phyloP scores from a whole-genome alignment of 495 filamentous ascomycete genomes.

The Penicillium maclennaniae region DNA sequence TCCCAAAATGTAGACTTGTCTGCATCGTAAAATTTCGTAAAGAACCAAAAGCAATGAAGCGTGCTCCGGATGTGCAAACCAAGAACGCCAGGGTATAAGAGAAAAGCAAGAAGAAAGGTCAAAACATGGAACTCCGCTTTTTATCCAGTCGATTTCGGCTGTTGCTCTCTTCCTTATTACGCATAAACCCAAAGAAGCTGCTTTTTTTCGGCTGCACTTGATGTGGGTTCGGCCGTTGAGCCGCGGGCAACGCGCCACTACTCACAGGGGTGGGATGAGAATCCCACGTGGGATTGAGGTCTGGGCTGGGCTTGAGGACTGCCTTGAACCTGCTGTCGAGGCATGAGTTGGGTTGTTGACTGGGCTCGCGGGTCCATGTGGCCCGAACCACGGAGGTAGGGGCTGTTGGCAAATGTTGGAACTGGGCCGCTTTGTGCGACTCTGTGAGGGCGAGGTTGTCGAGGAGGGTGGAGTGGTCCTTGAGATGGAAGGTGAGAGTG shows the following conservation, averaged over 20 bases:
- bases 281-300: conserved; percentile 19
- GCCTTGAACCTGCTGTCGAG: conserved; percentile 10
- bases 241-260: conserved; percentile 16
- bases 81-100: conserved; percentile 16
- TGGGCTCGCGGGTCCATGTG: conserved; percentile 18
- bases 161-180: conserved; percentile 26
- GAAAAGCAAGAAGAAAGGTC: conserved; percentile 12
- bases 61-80: neutral
- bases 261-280: conserved; percentile 14
- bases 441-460: conserved; percentile 9
- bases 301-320: conserved; percentile 17
- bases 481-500: conserved; percentile 8
- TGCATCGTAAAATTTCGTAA: neutral
- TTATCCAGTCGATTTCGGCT: conserved; percentile 38
- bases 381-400: conserved; percentile 12
- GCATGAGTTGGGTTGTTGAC: conserved; percentile 20
- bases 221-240: conserved; percentile 5
- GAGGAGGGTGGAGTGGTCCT: conserved; percentile 8
- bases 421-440: conserved; percentile 4
- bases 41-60: neutral
- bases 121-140: conserved; percentile 55
- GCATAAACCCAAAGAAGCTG: conserved; percentile 47
- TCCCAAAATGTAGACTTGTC: too few species aligned
- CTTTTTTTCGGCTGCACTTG: conserved; percentile 43
- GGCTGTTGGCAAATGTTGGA: conserved; percentile 13